Conservation (phyloP, 2,329 filamentous ascomycete genomes). For the Rhexocercosporidium sp. region DNA sequence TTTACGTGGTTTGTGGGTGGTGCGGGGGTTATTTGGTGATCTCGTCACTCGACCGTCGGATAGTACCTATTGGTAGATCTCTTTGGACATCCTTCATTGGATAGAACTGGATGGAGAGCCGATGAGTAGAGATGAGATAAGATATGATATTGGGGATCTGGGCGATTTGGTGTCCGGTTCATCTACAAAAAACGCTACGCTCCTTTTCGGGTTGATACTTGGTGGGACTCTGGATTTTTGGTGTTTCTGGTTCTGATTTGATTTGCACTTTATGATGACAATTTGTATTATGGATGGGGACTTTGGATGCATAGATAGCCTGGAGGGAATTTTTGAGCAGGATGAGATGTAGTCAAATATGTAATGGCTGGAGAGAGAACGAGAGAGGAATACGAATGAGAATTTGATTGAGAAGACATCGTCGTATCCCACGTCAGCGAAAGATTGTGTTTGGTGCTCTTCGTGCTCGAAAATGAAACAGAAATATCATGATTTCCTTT, state of each 20-base stretch:
- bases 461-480: no score
- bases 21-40: constrained; percentile 41
- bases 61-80: background rate
- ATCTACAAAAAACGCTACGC: constrained; percentile 15
- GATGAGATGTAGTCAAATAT: no score
- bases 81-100: background rate
- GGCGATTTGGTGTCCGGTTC: constrained; percentile 19
- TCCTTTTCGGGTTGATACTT: constrained; percentile 24
- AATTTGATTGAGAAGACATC: no score
- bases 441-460: no score
- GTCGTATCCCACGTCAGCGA: no score
- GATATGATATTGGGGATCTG: background rate
- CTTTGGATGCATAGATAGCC: background rate
- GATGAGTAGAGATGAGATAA: constrained; percentile 9
- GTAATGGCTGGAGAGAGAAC: no score
- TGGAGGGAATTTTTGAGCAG: no score
- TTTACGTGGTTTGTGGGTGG: constrained; percentile 70
- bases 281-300: background rate
- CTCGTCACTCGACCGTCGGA: background rate
- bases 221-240: constrained; percentile 17
- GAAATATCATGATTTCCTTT: no score
- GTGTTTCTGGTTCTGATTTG: constrained; percentile 26
- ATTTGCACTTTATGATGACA: background rate
- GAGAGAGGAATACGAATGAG: no score
- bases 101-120: background rate